Conservation (phyloP, 129 eudicot species). For the Pseudognaphalium luteoalbum region DNA sequence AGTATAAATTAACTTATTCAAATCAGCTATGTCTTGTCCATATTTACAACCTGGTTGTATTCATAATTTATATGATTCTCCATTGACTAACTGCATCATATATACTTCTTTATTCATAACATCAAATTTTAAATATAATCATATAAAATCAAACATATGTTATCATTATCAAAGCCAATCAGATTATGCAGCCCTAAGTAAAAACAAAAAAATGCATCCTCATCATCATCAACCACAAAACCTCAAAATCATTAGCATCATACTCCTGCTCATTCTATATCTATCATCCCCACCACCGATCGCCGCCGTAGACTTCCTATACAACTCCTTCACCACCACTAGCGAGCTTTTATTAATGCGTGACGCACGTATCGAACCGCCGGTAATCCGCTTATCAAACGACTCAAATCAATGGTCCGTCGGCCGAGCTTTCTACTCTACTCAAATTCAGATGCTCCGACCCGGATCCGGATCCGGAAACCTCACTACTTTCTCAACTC, state of each 20-base stretch:
- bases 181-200: neutral
- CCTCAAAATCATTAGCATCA: neutral
- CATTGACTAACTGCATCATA: neutral
- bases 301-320: conserved; percentile 61
- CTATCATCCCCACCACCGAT: conserved; percentile 28
- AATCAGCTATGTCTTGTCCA: neutral
- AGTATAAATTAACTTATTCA: neutral
- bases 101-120: neutral
- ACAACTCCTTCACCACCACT: conserved; percentile 58
- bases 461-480: conserved; percentile 35
- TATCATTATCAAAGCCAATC: neutral
- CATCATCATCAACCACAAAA: neutral
- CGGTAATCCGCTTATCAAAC: conserved; percentile 61
- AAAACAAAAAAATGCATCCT: neutral
- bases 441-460: conserved; percentile 36
- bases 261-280: neutral
- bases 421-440: conserved; percentile 61
- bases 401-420: conserved; percentile 57
- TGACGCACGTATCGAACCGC: conserved; percentile 64
- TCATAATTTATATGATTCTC: neutral
- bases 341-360: conserved; percentile 29
- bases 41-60: neutral
- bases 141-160: neutral
- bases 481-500: conserved; percentile 54
- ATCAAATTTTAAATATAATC: no score